These are phyloP conservation scores for Leishmania martiniquensis DNA, from an alignment of 208 protist species.

Conservation along the genomic window DNA sequence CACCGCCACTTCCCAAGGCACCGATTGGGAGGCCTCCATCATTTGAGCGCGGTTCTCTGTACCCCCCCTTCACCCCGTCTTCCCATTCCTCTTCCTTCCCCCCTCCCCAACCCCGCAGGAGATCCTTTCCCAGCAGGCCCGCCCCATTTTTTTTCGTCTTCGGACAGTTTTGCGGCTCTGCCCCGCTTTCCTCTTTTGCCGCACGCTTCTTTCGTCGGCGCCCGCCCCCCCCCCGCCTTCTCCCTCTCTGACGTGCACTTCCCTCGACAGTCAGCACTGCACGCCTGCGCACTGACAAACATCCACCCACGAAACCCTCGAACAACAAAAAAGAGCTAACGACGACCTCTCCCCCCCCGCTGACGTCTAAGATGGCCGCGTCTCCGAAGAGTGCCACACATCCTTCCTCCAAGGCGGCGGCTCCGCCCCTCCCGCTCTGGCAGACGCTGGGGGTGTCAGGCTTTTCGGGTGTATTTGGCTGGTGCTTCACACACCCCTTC, in stretches of 20 bases:
- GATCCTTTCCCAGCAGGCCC: too few relatives aligned
- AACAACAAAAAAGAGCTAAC: background rate
- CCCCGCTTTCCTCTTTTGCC: too few relatives aligned
- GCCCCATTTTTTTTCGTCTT: background rate
- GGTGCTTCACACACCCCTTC: conserved; percentile 92
- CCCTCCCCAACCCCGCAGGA: background rate
- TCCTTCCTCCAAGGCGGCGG: background rate
- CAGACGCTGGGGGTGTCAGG: conserved; percentile 81
- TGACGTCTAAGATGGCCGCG: too few relatives aligned
- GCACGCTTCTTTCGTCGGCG: too few relatives aligned
- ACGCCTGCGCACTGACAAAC: background rate
- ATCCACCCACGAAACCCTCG: too few relatives aligned
- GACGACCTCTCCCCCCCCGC: too few relatives aligned
- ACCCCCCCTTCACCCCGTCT: too few relatives aligned
- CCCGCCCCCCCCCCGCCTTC: too few relatives aligned
- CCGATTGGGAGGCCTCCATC: too few relatives aligned
- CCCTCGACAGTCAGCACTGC: background rate
- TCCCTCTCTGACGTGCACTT: too few relatives aligned
- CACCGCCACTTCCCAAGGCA: too few relatives aligned
- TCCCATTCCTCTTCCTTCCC: background rate
- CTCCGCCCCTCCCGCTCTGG: conserved; percentile 42
- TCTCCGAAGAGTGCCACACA: background rate
- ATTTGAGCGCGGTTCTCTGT: too few relatives aligned
- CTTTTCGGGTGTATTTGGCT: conserved; percentile 84
- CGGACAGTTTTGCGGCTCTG: background rate